phyloP scores from a whole-genome alignment of 495 filamentous ascomycete species.

The Aspergillus olivimuriae region DNA sequence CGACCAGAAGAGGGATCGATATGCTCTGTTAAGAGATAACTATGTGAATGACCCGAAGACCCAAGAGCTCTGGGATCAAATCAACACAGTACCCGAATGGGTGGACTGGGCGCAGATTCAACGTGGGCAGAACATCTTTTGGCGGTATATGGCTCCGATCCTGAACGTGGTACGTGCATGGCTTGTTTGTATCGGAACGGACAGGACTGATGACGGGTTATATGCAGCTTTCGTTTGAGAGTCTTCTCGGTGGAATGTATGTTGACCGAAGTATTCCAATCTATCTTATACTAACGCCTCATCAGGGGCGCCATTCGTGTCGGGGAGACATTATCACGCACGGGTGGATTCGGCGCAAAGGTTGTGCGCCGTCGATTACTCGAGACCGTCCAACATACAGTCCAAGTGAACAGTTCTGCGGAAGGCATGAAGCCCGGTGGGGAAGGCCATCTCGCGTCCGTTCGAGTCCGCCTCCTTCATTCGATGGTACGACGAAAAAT shows the following conservation, averaged over 20 bases:
- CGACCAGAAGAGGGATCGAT: conserved; percentile 21
- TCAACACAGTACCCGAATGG: conserved; percentile 58
- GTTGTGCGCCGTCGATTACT: conserved; percentile 61
- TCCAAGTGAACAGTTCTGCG: conserved; percentile 57
- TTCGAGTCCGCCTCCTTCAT: conserved; percentile 67
- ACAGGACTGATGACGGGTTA: background rate
- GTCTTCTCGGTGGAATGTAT: conserved; percentile 32
- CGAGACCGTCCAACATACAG: conserved; percentile 66
- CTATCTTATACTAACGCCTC: conserved; percentile 3
- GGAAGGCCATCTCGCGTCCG: conserved; percentile 56
- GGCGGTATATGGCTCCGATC: conserved; percentile 62
- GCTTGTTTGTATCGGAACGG: background rate
- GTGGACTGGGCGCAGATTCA: conserved; percentile 65
- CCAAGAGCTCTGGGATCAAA: conserved; percentile 47
- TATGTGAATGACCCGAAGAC: background rate
- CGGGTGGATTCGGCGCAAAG: conserved; percentile 66
- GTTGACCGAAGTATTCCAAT: background rate
- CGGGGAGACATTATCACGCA: conserved; percentile 66
- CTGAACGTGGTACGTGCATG: conserved; percentile 34
- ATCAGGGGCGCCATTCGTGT: conserved; percentile 47
- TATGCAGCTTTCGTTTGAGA: conserved; percentile 25
- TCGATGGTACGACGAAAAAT: conserved; percentile 61
- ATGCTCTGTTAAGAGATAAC: conserved; percentile 21
- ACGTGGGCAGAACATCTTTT: conserved; percentile 47
- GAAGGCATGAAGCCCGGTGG: conserved; percentile 63